Evolutionary conservation across 1,284 basidiomycete genomes (phyloP).

Genomic region (Pulchroboletus neoregius): DNA sequence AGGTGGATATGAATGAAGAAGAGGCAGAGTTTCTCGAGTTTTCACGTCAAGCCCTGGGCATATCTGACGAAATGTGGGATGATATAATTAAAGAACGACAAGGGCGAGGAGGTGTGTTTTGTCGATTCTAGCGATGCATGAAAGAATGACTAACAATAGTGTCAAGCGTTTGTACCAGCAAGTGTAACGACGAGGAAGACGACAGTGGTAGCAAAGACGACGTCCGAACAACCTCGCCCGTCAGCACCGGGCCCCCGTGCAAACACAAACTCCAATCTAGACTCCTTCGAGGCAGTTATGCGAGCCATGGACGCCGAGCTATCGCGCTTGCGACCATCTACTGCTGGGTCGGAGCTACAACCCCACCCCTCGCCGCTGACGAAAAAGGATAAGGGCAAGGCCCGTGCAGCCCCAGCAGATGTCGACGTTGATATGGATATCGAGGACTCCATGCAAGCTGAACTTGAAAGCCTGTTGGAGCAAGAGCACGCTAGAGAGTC

Average conservation of each 20-base stretch:
- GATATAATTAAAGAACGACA: slow-evolving; percentile 75
- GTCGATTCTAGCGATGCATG: not conserved
- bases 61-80: slow-evolving; percentile 79
- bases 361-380: slow-evolving; percentile 10
- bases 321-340: slow-evolving; percentile 38
- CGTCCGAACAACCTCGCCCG: slow-evolving; percentile 8
- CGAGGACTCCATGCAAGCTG: slow-evolving; percentile 81
- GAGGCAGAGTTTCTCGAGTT: slow-evolving; percentile 92
- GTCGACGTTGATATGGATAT: slow-evolving; percentile 59
- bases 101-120: slow-evolving; percentile 65
- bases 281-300: slow-evolving; percentile 94
- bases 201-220: slow-evolving; percentile 2
- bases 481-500: slow-evolving; percentile 46
- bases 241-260: slow-evolving; percentile 37
- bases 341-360: slow-evolving; percentile 16
- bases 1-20: slow-evolving; percentile 86
- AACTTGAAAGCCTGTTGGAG: slow-evolving; percentile 67
- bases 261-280: slow-evolving; percentile 62
- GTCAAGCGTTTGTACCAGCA: slow-evolving; percentile 65
- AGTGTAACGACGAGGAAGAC: slow-evolving; percentile 30
- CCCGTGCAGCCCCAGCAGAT: slow-evolving; percentile 11
- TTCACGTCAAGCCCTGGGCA: slow-evolving; percentile 83
- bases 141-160: slow-evolving; percentile 7
- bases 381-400: slow-evolving; percentile 33
- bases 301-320: slow-evolving; percentile 88